phyloP scores from a whole-genome alignment of 495 filamentous ascomycete species.

The Penicillium nucicola region DNA sequence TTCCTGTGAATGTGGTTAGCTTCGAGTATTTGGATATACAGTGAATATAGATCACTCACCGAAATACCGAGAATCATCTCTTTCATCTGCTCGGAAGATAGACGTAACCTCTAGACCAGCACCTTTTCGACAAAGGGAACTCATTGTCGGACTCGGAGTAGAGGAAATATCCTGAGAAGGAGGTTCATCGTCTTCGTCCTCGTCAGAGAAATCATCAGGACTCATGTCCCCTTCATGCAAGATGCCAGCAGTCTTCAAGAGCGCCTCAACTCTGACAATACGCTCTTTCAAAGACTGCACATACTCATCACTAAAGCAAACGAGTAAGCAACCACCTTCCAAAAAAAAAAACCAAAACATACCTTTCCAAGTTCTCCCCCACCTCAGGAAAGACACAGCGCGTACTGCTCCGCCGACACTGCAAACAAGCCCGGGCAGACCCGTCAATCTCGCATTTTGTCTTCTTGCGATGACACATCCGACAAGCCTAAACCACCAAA shows the following conservation, averaged over 20 bases:
- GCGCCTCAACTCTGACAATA: conserved; percentile 77
- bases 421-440: conserved; percentile 65
- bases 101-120: conserved; percentile 47
- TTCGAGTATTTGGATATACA: background rate
- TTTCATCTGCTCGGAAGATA: conserved; percentile 62
- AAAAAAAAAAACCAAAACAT: background rate
- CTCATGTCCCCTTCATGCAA: conserved; percentile 72
- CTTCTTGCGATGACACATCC: conserved; percentile 96
- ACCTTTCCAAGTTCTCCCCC: conserved; percentile 86
- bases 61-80: conserved; percentile 87
- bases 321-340: background rate
- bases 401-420: conserved; percentile 91
- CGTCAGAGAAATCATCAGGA: conserved; percentile 58
- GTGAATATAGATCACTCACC: conserved; percentile 48
- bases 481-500: conserved; percentile 65
- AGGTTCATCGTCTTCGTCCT: conserved; percentile 33
- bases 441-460: conserved; percentile 94
- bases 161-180: conserved; percentile 1
- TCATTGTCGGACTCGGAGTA: conserved; percentile 13
- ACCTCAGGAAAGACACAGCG: conserved; percentile 94
- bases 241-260: conserved; percentile 80
- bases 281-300: conserved; percentile 90
- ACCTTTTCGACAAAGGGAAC: conserved; percentile 32
- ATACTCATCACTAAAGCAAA: conserved; percentile 69
- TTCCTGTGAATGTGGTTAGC: conserved; percentile 53